Evolutionary conservation across 2,329 filamentous ascomycete species (phyloP), one percentile per base, ranked within the genome.

Genomic region (Aspergillus sergii): DNA sequence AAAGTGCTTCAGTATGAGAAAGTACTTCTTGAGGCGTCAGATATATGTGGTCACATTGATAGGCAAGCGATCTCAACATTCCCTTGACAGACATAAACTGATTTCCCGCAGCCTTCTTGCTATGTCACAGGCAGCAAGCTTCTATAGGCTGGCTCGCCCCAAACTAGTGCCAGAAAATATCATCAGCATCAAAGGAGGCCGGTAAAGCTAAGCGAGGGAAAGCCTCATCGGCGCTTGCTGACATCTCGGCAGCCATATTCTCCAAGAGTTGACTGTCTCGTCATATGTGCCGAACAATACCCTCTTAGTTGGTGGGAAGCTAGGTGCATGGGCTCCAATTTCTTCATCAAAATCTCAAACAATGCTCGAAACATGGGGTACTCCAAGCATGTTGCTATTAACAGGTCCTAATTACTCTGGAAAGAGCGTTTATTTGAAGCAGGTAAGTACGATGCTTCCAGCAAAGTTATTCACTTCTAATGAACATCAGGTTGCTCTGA

Each of bases 351-450:
- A n/a, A 30, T 14, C 61, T 45, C 66, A n/a, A 62, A 48, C 46
- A n/a, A 19, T 10, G 3, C 26, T 57, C 12, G 11, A 58, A 19
- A 54, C 28, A 14, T 60, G 58, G 19, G 30, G 70, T 11, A 74
- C 73, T 3, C 88, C 91, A 14, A 92, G 86, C 67, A 90, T 93
- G 79, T 75, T 97, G 14, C 81, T 97, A 7, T 78, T 99, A 71
- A 98, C 95, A 0, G 95, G 95, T 0, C 94, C 95, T 5, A 99
- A 99, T 70, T 96, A 95, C 75, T 98, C 95, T 0, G 95, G 95
- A 0, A 99, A 99, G 77, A 98, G 93, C 69, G 88, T 98, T 0
- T 98, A 97, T 76, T 84, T 98, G 73, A 99, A 96, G 76, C 94
- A 99, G 75, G 77, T 75, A 62, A 66, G 65, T 5, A n/a, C 19